Percentiles rank a stretch among this genome's conserved stretches.
Conservation (phyloP, 2,329 filamentous ascomycete genomes). For the Byssochlamys sp. region DNA sequence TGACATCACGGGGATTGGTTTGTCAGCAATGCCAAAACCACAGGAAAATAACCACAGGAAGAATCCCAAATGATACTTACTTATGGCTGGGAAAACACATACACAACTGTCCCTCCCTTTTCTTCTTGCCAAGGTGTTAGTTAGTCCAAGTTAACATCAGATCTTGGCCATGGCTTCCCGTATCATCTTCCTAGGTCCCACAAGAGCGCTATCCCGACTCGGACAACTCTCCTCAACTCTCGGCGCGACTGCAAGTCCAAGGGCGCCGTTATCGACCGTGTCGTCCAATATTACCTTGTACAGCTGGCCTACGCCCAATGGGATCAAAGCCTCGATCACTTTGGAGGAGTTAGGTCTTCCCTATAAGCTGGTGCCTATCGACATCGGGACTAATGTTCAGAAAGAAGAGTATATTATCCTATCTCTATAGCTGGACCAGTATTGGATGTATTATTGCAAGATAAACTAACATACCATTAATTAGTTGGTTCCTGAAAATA, state of each 20-base stretch:
- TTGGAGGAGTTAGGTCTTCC: constrained; percentile 28
- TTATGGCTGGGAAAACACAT: too few relatives aligned
- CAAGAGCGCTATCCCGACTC: not conserved
- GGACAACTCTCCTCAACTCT: not conserved
- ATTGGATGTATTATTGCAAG: not conserved
- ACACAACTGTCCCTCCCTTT: too few relatives aligned
- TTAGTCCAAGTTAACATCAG: not conserved
- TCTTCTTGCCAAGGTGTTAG: too few relatives aligned
- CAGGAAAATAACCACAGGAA: not conserved
- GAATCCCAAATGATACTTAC: too few relatives aligned
- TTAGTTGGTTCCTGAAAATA: constrained; percentile 37
- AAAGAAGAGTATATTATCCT: constrained; percentile 26
- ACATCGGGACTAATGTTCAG: constrained; percentile 36
- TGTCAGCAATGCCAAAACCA: not conserved
- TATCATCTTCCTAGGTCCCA: not conserved
- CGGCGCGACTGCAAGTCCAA: not conserved
- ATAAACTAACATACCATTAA: not conserved
- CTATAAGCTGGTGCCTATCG: constrained; percentile 27
- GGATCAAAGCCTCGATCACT: constrained; percentile 28
- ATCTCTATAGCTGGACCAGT: not conserved
- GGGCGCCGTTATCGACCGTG: not conserved
- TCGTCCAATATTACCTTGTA: constrained; percentile 19
- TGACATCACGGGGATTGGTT: not conserved
- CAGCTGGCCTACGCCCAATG: constrained; percentile 23
- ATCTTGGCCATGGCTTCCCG: not conserved